Base-by-base conservation (phyloP, 257 asterid genomes). In the Henckelia pumila region DNA sequence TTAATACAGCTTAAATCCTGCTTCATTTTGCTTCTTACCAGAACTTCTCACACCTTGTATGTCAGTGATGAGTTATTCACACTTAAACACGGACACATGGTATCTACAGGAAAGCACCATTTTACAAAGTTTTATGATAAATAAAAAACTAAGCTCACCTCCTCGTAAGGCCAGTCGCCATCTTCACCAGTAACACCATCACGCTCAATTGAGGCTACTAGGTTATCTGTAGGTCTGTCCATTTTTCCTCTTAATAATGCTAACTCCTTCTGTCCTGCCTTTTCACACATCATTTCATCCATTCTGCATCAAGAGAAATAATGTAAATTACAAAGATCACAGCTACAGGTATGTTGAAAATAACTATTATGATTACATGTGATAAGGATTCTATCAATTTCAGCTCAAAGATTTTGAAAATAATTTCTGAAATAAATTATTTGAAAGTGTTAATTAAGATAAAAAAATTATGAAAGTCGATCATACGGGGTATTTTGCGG, bases 281-380 rank as follows among this genome's bases (percentile, higher is more conserved):
- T 83, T 70, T 87, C 94, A 73, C 89, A 81, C 96, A 93, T 93
- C 96, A 89, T 79, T 80, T 86, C 95, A 58, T 93, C 98, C 95
- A 93, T 89, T 85, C 98, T 93, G 83, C 76, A 78, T 63, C 71
- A 74, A 40, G 53, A 61, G 56, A 72, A 73, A 25, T 26, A 59
- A 24, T 50, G 66, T 71, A 55, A 71, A 65, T 63, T 29, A 66
- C 22, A 56, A 62, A 71, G 19, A 59, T 59, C 55, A 64, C 37
- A 14, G 56, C 40, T 61, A 61, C 11, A 56, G 50, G 56, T 62
- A 70, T 69, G 50, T 40, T 40, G 17, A 35, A 35, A 40, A 37
- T 37, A 37, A 37, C 11, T 37, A 37, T 37, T 37, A 37, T 1
- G n/a, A 40, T 40, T 14, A 40, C 50, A 14, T 40, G n/a, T 40